These are phyloP conservation scores for Royoungia palumana DNA, from an alignment of 768 basidiomycete species.

Conservation along the genomic window DNA sequence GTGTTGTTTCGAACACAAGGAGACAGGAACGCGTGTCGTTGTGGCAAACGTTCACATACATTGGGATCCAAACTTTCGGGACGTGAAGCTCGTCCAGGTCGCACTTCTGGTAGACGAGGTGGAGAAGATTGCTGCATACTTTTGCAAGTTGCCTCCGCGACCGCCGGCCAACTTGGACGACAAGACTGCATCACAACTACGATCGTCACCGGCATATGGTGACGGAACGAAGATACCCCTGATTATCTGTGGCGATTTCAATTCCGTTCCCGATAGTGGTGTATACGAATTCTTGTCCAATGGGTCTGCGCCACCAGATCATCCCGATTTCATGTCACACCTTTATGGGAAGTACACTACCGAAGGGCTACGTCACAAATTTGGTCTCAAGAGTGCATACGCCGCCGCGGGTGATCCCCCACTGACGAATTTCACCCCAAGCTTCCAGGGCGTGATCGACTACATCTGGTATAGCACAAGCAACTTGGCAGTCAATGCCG, in stretches of 20 bases:
- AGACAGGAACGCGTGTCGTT: constrained; percentile 84
- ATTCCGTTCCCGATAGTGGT: constrained; percentile 81
- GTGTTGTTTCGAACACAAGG: constrained; percentile 80
- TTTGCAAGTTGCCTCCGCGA: constrained; percentile 77
- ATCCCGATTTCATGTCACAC: constrained; percentile 90
- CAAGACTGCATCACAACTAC: constrained; percentile 29
- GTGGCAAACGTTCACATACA: constrained; percentile 89
- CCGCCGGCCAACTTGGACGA: constrained; percentile 39
- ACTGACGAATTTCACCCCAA: constrained; percentile 88
- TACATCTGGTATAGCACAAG: constrained; percentile 88
- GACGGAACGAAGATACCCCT: constrained; percentile 89
- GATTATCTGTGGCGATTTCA: constrained; percentile 94
- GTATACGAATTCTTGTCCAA: constrained; percentile 88
- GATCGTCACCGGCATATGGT: constrained; percentile 64
- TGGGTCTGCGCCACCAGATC: constrained; percentile 66
- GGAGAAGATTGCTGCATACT: constrained; percentile 82
- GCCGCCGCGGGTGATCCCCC: constrained; percentile 55
- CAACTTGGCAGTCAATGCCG: constrained; percentile 71
- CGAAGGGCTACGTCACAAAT: constrained; percentile 76
- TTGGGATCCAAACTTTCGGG: constrained; percentile 90
- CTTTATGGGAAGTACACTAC: constrained; percentile 91
- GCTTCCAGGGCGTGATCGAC: constrained; percentile 84
- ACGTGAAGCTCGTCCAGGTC: constrained; percentile 97
- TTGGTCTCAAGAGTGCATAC: constrained; percentile 86
- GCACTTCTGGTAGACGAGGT: constrained; percentile 90